These are phyloP conservation scores for Kappamyces sp. DNA, from an alignment of 192 early-diverging fungal genomes.

Conservation along the genomic window DNA sequence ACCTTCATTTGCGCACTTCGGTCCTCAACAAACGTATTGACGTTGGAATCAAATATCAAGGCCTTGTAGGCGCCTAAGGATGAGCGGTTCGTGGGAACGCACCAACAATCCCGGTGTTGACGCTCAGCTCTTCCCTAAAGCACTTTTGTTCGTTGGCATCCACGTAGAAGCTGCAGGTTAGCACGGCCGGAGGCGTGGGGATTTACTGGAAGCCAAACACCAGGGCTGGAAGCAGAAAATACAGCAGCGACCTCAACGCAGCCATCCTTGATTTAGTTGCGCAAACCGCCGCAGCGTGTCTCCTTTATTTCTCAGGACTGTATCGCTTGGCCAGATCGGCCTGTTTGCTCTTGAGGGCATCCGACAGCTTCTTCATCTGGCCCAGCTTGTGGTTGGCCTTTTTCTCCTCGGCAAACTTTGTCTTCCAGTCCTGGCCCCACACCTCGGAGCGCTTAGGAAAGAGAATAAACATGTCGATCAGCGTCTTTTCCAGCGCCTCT, in stretches of 20 bases:
- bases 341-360: constrained; percentile 32
- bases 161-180: not conserved
- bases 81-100: not conserved
- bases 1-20: not conserved
- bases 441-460: constrained; percentile 51
- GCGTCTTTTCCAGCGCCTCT: constrained; percentile 48
- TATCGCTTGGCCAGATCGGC: constrained; percentile 22
- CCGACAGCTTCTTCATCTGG: constrained; percentile 36
- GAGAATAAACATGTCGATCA: constrained; percentile 62
- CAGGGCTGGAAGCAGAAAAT: no score
- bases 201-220: no score
- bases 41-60: not conserved
- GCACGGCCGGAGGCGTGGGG: no score
- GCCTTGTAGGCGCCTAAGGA: not conserved
- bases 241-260: no score
- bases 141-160: constrained; percentile 7
- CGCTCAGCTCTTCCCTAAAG: constrained; percentile 12
- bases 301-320: not conserved
- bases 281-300: no score
- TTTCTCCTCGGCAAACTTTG: constrained; percentile 26
- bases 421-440: constrained; percentile 45
- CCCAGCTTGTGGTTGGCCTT: constrained; percentile 36
- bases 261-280: no score
- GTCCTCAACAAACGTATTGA: not conserved
- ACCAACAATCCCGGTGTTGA: constrained; percentile 9